Evolutionary conservation across 306 rosid species (phyloP).

Genomic region (Mimosa bimucronata): DNA sequence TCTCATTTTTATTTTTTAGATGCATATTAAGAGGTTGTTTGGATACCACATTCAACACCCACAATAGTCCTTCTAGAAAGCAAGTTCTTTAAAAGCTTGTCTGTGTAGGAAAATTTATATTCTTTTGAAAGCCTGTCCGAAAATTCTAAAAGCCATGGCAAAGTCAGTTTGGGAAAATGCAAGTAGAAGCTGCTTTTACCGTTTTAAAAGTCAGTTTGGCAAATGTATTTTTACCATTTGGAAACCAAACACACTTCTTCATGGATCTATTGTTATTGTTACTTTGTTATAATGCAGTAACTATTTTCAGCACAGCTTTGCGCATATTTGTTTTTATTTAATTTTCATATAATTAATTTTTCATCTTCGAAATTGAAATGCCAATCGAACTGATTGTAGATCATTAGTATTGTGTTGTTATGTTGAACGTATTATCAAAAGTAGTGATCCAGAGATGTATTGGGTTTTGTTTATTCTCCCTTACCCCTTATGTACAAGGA

Average conservation of each 20-base stretch:
- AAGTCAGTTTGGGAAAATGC: not conserved
- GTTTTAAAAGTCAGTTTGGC: not conserved
- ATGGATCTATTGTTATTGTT: no score
- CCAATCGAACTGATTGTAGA: slow-evolving; percentile 7
- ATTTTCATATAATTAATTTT: not conserved
- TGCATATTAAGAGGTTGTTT: not conserved
- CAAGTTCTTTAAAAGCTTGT: not conserved
- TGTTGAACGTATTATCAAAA: slow-evolving; percentile 28
- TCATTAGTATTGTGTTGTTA: slow-evolving; percentile 13
- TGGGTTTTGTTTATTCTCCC: slow-evolving; percentile 23
- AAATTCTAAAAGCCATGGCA: not conserved
- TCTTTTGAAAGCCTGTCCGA: not conserved
- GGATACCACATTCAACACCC: not conserved
- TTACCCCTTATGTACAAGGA: slow-evolving; percentile 26
- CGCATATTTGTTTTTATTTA: not conserved
- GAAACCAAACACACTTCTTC: not conserved
- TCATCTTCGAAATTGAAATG: not conserved
- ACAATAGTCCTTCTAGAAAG: not conserved
- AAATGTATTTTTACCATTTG: not conserved
- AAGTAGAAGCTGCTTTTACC: not conserved
- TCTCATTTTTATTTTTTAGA: slow-evolving; percentile 1
- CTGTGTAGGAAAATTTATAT: not conserved
- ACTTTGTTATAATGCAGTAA: not conserved
- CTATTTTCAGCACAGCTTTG: no score
- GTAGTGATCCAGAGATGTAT: not conserved